phyloP scores from a whole-genome alignment of 1,284 basidiomycete genomes.

The Chalciporus piperatoides region DNA sequence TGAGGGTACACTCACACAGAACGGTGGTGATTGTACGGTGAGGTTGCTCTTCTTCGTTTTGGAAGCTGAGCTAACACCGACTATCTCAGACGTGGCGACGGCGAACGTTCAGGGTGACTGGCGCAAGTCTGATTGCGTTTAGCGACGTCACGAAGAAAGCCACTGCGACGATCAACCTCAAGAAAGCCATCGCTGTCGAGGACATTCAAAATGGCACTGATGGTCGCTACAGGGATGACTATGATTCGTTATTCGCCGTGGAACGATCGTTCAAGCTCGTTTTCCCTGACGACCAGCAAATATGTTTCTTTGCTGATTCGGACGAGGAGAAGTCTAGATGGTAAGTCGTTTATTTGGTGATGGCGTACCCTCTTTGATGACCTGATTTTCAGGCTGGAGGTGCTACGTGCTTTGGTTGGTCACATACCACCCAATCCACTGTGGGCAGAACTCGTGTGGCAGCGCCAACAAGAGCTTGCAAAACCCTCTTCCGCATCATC shows the following conservation, averaged over 20 bases:
- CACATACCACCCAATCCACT: slow-evolving; percentile 85
- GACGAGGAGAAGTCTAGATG: slow-evolving; percentile 86
- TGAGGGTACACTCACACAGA: slow-evolving; percentile 91
- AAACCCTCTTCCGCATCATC: slow-evolving; percentile 14
- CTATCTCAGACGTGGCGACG: slow-evolving; percentile 76
- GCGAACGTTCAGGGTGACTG: slow-evolving; percentile 82
- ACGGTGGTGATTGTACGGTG: slow-evolving; percentile 91
- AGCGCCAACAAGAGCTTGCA: slow-evolving; percentile 54
- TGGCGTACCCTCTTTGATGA: slow-evolving; percentile 3
- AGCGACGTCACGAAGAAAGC: slow-evolving; percentile 93
- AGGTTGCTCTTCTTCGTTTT: slow-evolving; percentile 24
- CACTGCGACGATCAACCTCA: slow-evolving; percentile 87
- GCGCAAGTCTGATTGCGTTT: slow-evolving; percentile 85
- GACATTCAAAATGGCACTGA: slow-evolving; percentile 66
- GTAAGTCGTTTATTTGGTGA: slow-evolving; percentile 44
- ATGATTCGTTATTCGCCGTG: slow-evolving; percentile 70
- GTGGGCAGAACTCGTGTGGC: slow-evolving; percentile 87
- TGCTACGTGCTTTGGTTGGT: slow-evolving; percentile 76
- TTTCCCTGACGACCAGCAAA: slow-evolving; percentile 79
- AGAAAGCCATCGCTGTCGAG: slow-evolving; percentile 74
- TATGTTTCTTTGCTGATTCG: slow-evolving; percentile 89
- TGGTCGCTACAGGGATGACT: slow-evolving; percentile 52
- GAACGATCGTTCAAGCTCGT: slow-evolving; percentile 85
- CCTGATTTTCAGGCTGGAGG: slow-evolving; percentile 62
- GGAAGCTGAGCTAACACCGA: slow-evolving; percentile 2